Evolutionary conservation across 2,329 filamentous ascomycete species (phyloP).

Genomic region (Talaromyces sp.): DNA sequence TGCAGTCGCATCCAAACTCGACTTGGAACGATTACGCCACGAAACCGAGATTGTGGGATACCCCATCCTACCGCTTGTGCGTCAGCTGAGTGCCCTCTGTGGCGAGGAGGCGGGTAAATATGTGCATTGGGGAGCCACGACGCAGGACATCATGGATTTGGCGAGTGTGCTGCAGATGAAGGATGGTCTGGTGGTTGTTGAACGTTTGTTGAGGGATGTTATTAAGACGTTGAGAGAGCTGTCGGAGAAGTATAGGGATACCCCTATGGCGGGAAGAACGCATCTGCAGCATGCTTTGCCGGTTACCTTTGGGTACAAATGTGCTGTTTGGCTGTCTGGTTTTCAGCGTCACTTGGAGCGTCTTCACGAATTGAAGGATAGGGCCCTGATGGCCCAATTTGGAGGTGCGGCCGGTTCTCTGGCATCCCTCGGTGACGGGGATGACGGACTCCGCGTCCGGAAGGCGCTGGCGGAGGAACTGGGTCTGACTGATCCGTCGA

Average conservation of each 20-base stretch:
- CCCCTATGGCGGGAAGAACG: slow-evolving; percentile 56
- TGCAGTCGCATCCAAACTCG: slow-evolving; percentile 34
- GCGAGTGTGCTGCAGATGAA: slow-evolving; percentile 54
- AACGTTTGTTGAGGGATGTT: slow-evolving; percentile 44
- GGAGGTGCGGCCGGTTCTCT: slow-evolving; percentile 56
- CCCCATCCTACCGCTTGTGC: slow-evolving; percentile 51
- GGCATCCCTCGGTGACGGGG: slow-evolving; percentile 49
- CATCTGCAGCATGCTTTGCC: slow-evolving; percentile 57
- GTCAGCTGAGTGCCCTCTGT: slow-evolving; percentile 44
- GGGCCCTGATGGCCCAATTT: slow-evolving; percentile 53
- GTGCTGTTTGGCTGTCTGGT: slow-evolving; percentile 52
- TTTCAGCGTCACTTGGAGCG: slow-evolving; percentile 50
- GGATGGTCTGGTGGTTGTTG: slow-evolving; percentile 48
- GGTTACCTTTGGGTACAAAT: slow-evolving; percentile 57
- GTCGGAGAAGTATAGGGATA: slow-evolving; percentile 47
- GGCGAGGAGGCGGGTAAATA: slow-evolving; percentile 41
- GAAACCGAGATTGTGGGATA: slow-evolving; percentile 55
- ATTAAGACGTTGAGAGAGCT: slow-evolving; percentile 43
- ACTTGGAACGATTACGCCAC: slow-evolving; percentile 42
- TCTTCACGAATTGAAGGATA: slow-evolving; percentile 45
- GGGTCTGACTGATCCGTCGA: slow-evolving; percentile 47
- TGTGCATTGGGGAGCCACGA: slow-evolving; percentile 58
- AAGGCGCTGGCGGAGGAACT: slow-evolving; percentile 50
- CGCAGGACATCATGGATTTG: slow-evolving; percentile 58
- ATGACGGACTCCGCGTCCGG: slow-evolving; percentile 49